Evolutionary conservation across 2,329 filamentous ascomycete species (phyloP), one percentile per base, ranked within the genome.

Genomic region (Colletotrichum nymphaeae): DNA sequence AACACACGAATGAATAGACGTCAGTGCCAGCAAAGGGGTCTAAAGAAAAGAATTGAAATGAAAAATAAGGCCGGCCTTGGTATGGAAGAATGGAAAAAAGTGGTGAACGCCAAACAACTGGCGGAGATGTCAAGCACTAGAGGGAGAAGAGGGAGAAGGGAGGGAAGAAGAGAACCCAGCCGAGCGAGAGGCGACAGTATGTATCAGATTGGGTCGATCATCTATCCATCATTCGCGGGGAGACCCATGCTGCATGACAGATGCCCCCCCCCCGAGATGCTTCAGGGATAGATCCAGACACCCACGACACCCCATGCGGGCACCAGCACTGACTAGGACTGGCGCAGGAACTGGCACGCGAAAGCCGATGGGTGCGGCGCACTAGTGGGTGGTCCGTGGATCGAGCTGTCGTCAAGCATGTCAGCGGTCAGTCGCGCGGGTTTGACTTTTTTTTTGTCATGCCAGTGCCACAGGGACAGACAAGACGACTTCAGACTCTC

Each of bases 151-250:
- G 52, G 67, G 72, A 62, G 67, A 65, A 67, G 56, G 59, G 63
- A 68, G 60, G 58, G 35, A 72, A 59, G 42, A 24, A 32, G 30
- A 63, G 59, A 58, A 62, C 53, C 9, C 53, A 74, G 63, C 49
- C 28, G 71, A 66, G 73, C 69, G 71, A 70, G 63, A 75, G 72
- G 67, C 64, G 67, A 74, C 71, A 72, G 74, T 74, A 74, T 75
- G 74, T 75, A 74, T 74, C 71, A 74, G 72, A 72, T 68, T 74
- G 52, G 73, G 77, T 65, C 75, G 64, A 74, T 74, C 72, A 65
- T 72, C 63, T 62, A 67, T 67, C 63, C 57, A 59, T 58, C 68
- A 72, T 72, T 72, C 72, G 72, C 68, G 72, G 72, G 72, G 72
- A 72, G 72, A 74, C 72, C 72, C 72, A 74, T 74, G 72, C 67